Evolutionary conservation across 2,329 filamentous ascomycete genomes (phyloP).

Genomic region (Lanzia echinophila): DNA sequence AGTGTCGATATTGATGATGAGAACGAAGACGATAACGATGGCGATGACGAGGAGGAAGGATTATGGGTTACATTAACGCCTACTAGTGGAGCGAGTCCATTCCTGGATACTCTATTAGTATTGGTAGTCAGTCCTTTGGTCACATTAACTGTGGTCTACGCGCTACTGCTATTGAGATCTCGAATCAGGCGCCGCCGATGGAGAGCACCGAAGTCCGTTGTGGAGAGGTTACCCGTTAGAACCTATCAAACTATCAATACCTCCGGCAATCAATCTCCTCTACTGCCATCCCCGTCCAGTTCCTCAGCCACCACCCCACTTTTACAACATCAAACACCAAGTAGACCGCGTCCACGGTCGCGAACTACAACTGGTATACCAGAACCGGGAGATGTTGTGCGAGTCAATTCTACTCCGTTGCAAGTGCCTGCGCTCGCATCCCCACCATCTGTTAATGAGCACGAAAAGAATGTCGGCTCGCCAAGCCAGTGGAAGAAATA

Average conservation of each 20-base stretch:
- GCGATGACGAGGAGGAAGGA: slow-evolving; percentile 57
- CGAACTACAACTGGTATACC: slow-evolving; percentile 56
- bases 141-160: slow-evolving; percentile 88
- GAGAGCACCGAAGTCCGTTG: slow-evolving; percentile 95
- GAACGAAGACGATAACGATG: slow-evolving; percentile 34
- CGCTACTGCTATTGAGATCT: slow-evolving; percentile 77
- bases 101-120: slow-evolving; percentile 94
- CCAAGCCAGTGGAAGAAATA: slow-evolving; percentile 58
- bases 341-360: slow-evolving; percentile 54
- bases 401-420: slow-evolving; percentile 35
- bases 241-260: slow-evolving; percentile 83
- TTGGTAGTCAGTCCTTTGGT: slow-evolving; percentile 92
- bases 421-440: slow-evolving; percentile 20
- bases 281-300: slow-evolving; percentile 55
- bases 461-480: slow-evolving; percentile 41
- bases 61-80: slow-evolving; percentile 96
- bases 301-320: slow-evolving; percentile 75
- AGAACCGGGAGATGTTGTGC: slow-evolving; percentile 42
- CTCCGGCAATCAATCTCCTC: slow-evolving; percentile 49
- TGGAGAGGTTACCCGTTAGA: slow-evolving; percentile 87
- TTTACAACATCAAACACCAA: slow-evolving; percentile 50
- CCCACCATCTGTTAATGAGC: slow-evolving; percentile 28
- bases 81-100: slow-evolving; percentile 81
- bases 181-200: slow-evolving; percentile 84
- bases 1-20: slow-evolving; percentile 19